A percentile compares a stretch with the other conserved stretches of the same genome.
Conservation (phyloP, 805 yeast species). For the Saccharomycopsis schoenii region DNA sequence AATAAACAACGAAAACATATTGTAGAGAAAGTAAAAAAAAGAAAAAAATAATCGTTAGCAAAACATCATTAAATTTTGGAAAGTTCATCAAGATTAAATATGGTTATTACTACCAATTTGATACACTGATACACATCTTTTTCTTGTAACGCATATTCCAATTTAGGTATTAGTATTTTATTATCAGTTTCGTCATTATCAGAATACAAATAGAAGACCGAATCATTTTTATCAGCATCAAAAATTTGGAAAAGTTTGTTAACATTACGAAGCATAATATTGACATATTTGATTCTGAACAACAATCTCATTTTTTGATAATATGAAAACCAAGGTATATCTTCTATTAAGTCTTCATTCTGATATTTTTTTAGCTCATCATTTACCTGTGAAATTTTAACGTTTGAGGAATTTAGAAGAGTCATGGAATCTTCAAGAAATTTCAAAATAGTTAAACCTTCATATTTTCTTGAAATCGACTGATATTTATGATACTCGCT, state of each 20-base stretch:
- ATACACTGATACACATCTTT: background rate
- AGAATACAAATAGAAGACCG: background rate
- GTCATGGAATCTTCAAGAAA: slow-evolving; percentile 3
- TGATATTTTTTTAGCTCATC: background rate
- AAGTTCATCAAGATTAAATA: background rate
- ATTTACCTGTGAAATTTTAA: background rate
- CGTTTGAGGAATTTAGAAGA: background rate
- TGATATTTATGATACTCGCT: background rate
- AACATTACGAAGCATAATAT: slow-evolving; percentile 2
- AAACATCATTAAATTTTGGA: background rate
- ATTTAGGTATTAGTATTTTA: background rate
- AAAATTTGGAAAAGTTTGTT: background rate
- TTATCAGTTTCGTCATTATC: background rate
- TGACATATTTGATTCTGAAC: slow-evolving; percentile 8
- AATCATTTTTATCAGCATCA: background rate
- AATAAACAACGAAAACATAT: background rate
- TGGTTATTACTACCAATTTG: background rate
- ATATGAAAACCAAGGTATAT: slow-evolving; percentile 70
- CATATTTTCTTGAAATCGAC: slow-evolving; percentile 8
- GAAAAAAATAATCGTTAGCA: background rate
- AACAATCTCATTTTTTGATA: slow-evolving; percentile 44
- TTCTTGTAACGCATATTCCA: background rate
- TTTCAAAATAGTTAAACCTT: background rate
- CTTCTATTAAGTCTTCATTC: slow-evolving; percentile 32
- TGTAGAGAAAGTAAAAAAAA: too few species aligned